These are phyloP conservation scores for Pseudozyma pruni DNA, from an alignment of 1,284 basidiomycete species.

Conservation along the genomic window DNA sequence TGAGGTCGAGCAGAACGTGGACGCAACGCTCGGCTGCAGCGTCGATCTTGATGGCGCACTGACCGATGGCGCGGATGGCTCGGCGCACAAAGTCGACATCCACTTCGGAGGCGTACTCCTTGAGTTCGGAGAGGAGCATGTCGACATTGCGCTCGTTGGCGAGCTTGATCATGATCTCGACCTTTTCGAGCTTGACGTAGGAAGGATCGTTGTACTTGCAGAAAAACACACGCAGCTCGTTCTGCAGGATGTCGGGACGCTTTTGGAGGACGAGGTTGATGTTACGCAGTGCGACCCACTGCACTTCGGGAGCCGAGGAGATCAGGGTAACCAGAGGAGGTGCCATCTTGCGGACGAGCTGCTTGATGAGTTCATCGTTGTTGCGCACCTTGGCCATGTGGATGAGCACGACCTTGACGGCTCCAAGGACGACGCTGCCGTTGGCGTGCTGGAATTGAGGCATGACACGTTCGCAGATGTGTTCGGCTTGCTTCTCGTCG, in stretches of 20 bases:
- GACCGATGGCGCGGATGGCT: conserved; percentile 92
- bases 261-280: conserved; percentile 96
- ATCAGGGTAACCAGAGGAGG: conserved; percentile 82
- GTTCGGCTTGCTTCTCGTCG: conserved; percentile 90
- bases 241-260: conserved; percentile 84
- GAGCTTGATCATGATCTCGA: conserved; percentile 97
- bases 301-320: conserved; percentile 76
- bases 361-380: conserved; percentile 86
- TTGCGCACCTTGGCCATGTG: conserved; percentile 70
- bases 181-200: conserved; percentile 97
- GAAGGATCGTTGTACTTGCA: conserved; percentile 99
- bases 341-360: conserved; percentile 94
- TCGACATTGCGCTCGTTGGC: conserved; percentile 92
- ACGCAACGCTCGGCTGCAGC: conserved; percentile 92
- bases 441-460: conserved; percentile 99
- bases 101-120: conserved; percentile 97
- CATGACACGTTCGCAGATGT: conserved; percentile 97
- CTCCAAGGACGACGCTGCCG: conserved; percentile 90
- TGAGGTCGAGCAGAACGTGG: conserved; percentile 88
- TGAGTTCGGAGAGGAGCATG: conserved; percentile 91
- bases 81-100: conserved; percentile 98
- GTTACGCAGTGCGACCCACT: conserved; percentile 96
- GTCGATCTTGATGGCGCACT: conserved; percentile 95
- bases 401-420: conserved; percentile 95
- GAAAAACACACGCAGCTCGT: conserved; percentile 98